Conservation (phyloP, 2,329 filamentous ascomycete species). For the Aspergillus fijiensis region DNA sequence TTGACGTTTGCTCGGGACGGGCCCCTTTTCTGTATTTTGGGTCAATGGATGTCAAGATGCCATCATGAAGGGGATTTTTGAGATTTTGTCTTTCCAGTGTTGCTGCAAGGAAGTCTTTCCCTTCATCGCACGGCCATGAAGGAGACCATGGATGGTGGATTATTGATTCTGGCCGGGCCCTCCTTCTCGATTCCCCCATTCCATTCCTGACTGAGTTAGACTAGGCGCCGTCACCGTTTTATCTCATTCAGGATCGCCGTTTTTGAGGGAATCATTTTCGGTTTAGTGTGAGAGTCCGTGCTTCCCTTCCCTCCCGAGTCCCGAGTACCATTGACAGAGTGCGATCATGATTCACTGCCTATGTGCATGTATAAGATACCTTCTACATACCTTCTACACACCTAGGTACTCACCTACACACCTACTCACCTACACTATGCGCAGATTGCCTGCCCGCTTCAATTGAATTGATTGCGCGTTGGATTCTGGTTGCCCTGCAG, state of each 20-base stretch:
- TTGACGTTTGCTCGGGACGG: background rate
- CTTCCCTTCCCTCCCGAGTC: background rate
- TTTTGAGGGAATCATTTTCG: background rate
- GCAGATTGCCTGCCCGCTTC: no score
- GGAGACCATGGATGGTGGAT: background rate
- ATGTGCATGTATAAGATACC: no score
- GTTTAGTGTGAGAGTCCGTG: constrained; percentile 1
- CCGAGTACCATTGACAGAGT: background rate
- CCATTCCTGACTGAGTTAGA: background rate
- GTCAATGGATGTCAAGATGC: background rate
- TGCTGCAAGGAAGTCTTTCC: no score
- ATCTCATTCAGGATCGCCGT: constrained; percentile 1
- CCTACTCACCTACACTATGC: no score
- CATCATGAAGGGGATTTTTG: background rate
- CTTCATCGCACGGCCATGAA: no score
- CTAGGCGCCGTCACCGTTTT: background rate
- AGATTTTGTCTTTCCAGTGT: no score
- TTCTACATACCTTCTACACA: no score
- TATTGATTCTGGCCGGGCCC: background rate
- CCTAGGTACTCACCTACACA: no score
- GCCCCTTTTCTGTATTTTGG: background rate
- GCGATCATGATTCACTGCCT: background rate
- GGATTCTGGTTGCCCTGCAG: background rate
- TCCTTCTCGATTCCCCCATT: background rate
- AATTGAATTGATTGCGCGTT: no score